Base-by-base conservation (phyloP, 2,329 filamentous ascomycete species). In the Fusarium fracticaudum region DNA sequence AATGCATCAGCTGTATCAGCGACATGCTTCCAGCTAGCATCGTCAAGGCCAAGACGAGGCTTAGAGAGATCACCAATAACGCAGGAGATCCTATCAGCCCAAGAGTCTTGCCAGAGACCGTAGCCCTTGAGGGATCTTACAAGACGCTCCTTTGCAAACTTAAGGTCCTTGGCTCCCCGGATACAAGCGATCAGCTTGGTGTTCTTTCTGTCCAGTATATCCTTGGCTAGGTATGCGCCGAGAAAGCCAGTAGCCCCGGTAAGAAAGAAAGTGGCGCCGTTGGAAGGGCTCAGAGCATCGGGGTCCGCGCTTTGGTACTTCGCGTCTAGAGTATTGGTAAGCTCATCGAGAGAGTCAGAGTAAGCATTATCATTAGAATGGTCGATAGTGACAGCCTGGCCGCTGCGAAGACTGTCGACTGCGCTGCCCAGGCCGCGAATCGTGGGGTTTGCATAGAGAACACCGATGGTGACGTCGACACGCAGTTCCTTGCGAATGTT, bases 191-290 rank as follows among this genome's bases (percentile, higher is more conserved):
- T 90, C 15, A 97, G 87, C 43, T 74, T 61, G 2, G 70, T 63
- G 40, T 59, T 59, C 41, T 48, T 40, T 22, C 53, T 71, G 44
- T n/a, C 67, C 3, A 98, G 86, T 3, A 98, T 83, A 63, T 97
- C 94, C 63, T 89, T 89, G 38, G 97, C 85, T 17, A 98, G 86
- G 79, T 95, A 97, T 1, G 93, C 89, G 35, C 95, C 95, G 26
- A 98, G 83, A 86, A 98, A 98, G 29, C 80, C 80, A 4, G 79
- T 98, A 8, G 94, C 94, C 48, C 96, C 95, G 6, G 95, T 98
- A 10, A 98, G 84, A 81, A 98, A 93, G 33, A 59, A 48, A 29
- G n/a, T 29, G 38, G 38, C 41, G 33, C 31, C 57, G 31, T 31
- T 45, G 12, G 18, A 45, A 26, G 40, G 29, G 77, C 54, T 40